Conservation (phyloP, 257 asterid species). For the Solanum tacnaense region DNA sequence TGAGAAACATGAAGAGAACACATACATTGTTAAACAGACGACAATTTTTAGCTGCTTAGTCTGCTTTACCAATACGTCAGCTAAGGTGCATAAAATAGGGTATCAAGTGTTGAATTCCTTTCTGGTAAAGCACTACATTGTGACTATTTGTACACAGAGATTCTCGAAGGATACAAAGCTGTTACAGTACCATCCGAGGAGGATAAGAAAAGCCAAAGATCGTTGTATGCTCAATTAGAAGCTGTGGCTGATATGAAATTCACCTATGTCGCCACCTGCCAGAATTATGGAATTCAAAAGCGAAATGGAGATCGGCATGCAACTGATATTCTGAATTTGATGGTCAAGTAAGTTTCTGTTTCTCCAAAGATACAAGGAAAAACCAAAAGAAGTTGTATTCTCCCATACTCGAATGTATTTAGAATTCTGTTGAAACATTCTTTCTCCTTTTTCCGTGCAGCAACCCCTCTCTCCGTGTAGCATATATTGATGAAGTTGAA, state of each 20-base stretch:
- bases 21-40: not conserved
- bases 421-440: not conserved
- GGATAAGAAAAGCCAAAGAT: slow-evolving; percentile 87
- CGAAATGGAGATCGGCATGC: slow-evolving; percentile 96
- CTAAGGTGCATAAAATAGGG: not conserved
- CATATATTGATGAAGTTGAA: slow-evolving; percentile 94
- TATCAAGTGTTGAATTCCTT: not conserved
- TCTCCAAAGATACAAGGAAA: not conserved
- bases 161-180: slow-evolving; percentile 79
- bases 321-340: slow-evolving; percentile 88
- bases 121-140: not conserved
- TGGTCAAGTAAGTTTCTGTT: slow-evolving; percentile 81
- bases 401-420: not conserved
- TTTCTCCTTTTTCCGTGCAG: slow-evolving; percentile 30
- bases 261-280: slow-evolving; percentile 96
- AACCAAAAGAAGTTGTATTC: not conserved
- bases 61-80: not conserved
- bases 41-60: not conserved
- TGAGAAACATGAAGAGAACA: not conserved
- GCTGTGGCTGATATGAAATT: slow-evolving; percentile 99
- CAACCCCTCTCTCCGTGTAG: slow-evolving; percentile 96
- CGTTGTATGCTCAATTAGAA: slow-evolving; percentile 77
- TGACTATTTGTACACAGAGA: slow-evolving; percentile 32
- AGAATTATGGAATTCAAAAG: slow-evolving; percentile 94
- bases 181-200: slow-evolving; percentile 59